phyloP scores from a whole-genome alignment of 345 rosid genomes.

The Syzygium aromaticum region DNA sequence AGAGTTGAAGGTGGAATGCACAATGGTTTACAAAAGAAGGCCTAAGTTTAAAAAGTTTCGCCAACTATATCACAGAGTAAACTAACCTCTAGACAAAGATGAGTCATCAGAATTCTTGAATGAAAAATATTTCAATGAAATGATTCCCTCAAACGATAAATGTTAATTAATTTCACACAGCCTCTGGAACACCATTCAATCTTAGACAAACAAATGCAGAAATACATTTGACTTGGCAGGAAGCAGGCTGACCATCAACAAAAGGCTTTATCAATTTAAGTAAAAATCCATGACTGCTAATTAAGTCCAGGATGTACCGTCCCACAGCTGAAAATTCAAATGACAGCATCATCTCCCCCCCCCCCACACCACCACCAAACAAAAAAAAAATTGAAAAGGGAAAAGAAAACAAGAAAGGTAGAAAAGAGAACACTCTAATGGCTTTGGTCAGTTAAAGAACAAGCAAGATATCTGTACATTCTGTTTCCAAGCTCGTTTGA shows the following conservation, averaged over 20 bases:
- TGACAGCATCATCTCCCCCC: not conserved
- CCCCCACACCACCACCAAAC: not conserved
- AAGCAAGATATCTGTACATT: not conserved
- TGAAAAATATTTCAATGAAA: not conserved
- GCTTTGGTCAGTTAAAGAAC: not conserved
- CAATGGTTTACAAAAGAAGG: not conserved
- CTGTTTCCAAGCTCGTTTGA: not conserved
- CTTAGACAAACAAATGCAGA: not conserved
- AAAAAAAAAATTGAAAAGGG: not conserved
- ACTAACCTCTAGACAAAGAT: not conserved
- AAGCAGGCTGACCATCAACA: not conserved
- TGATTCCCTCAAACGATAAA: not conserved
- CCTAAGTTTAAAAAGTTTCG: not conserved
- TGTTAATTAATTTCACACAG: not conserved
- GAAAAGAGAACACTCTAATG: not conserved
- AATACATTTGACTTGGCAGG: not conserved
- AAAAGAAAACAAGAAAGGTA: not conserved
- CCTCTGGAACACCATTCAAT: not conserved
- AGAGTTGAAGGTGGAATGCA: not conserved
- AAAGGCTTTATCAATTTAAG: not conserved
- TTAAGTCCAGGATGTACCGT: not conserved
- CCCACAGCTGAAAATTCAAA: not conserved
- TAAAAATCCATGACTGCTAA: not conserved
- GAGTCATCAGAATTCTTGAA: not conserved
- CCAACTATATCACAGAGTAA: not conserved